Conservation (phyloP, 129 eudicot genomes). For the Kitagawia praeruptora region DNA sequence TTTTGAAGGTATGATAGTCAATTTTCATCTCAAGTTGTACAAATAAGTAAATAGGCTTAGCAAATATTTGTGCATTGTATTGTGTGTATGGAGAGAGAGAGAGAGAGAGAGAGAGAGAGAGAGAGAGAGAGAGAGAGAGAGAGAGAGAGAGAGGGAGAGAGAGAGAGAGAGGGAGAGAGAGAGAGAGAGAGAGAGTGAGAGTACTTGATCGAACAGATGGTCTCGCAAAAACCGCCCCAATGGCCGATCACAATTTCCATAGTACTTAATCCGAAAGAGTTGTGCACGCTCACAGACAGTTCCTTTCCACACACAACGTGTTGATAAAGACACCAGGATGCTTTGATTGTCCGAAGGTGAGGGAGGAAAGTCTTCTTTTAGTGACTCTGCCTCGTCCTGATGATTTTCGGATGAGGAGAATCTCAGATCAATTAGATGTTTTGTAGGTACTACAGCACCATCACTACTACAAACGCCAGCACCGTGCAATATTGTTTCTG, state of each 20-base stretch:
- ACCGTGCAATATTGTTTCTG: slow-evolving; percentile 9
- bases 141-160: not conserved
- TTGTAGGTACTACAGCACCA: slow-evolving; percentile 8
- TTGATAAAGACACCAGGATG: slow-evolving; percentile 48
- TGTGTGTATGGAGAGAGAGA: not conserved
- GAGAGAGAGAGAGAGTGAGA: slow-evolving; percentile 3
- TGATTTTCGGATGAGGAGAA: slow-evolving; percentile 2
- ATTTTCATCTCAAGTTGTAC: not conserved
- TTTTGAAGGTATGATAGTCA: slow-evolving; percentile 1
- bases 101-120: slow-evolving; percentile 1
- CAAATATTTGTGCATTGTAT: not conserved
- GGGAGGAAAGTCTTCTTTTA: slow-evolving; percentile 40
- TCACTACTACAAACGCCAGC: slow-evolving; percentile 3
- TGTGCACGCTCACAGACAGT: slow-evolving; percentile 50
- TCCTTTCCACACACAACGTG: slow-evolving; percentile 60
- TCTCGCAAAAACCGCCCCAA: slow-evolving; percentile 51
- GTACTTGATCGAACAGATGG: slow-evolving; percentile 49
- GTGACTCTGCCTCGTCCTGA: slow-evolving; percentile 16
- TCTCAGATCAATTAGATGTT: not conserved
- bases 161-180: not conserved
- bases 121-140: not conserved
- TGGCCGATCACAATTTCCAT: slow-evolving; percentile 51
- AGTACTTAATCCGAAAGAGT: slow-evolving; percentile 50
- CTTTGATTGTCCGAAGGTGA: slow-evolving; percentile 47
- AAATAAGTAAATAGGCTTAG: not conserved